phyloP scores from a whole-genome alignment of 768 basidiomycete genomes.

The Hericium alpestre region DNA sequence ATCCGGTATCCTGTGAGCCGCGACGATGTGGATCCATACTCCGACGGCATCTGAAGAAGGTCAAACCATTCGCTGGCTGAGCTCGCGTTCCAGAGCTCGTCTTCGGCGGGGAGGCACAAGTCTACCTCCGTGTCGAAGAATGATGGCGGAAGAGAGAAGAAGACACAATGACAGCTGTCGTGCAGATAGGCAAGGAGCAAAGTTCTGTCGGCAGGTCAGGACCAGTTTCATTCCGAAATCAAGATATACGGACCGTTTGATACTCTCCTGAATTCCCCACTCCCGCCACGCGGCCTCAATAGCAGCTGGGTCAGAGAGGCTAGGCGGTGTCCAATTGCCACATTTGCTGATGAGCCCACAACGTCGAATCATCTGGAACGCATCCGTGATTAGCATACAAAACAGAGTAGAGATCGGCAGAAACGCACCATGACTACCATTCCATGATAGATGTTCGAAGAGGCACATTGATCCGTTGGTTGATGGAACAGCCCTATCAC shows the following conservation, averaged over 20 bases:
- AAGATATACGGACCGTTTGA: constrained; percentile 34
- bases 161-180: constrained; percentile 39
- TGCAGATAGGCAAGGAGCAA: constrained; percentile 35
- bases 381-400: neutral
- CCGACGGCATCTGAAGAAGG: constrained; percentile 27
- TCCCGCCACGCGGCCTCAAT: constrained; percentile 36
- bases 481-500: constrained; percentile 41
- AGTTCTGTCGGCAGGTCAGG: constrained; percentile 1
- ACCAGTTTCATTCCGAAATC: neutral
- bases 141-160: constrained; percentile 33
- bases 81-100: constrained; percentile 36
- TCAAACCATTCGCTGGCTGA: constrained; percentile 37
- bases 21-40: constrained; percentile 4
- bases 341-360: constrained; percentile 30
- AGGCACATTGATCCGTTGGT: constrained; percentile 30
- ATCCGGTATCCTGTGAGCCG: constrained; percentile 10
- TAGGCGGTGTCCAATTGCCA: constrained; percentile 28
- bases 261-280: constrained; percentile 41
- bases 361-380: constrained; percentile 20
- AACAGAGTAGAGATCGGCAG: neutral
- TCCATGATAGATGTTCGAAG: constrained; percentile 37
- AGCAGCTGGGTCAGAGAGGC: constrained; percentile 21
- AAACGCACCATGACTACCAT: constrained; percentile 41
- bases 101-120: constrained; percentile 39
- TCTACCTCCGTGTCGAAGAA: constrained; percentile 36